phyloP scores from a whole-genome alignment of 208 protist species.

The Trypanosoma avium region DNA sequence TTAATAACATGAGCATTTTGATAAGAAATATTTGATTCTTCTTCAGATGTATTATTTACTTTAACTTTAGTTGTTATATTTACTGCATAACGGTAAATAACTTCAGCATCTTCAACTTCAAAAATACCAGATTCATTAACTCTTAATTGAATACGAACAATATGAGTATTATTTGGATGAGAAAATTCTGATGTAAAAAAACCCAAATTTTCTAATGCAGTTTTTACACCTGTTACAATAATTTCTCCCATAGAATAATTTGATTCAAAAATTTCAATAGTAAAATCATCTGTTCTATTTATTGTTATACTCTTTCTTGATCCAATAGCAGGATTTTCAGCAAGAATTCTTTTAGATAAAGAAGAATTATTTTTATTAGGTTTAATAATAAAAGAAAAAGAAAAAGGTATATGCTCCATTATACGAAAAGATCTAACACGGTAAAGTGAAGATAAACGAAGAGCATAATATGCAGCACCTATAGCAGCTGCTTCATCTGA shows the following conservation, averaged over 20 bases:
- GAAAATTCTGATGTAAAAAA: slow-evolving; percentile 38
- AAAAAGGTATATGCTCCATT: slow-evolving; percentile 52
- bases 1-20: slow-evolving; percentile 25
- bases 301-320: slow-evolving; percentile 62
- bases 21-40: slow-evolving; percentile 6
- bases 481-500: slow-evolving; percentile 90
- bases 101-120: slow-evolving; percentile 61
- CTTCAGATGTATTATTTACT: slow-evolving; percentile 14
- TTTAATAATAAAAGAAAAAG: slow-evolving; percentile 49
- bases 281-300: slow-evolving; percentile 78
- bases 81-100: slow-evolving; percentile 53
- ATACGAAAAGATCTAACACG: slow-evolving; percentile 71
- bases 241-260: slow-evolving; percentile 38
- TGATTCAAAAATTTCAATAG: slow-evolving; percentile 46
- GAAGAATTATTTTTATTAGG: slow-evolving; percentile 31
- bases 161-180: slow-evolving; percentile 80
- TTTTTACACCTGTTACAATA: slow-evolving; percentile 47
- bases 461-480: slow-evolving; percentile 85
- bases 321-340: slow-evolving; percentile 41
- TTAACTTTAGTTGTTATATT: slow-evolving; percentile 48
- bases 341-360: slow-evolving; percentile 29
- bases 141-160: slow-evolving; percentile 69
- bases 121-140: slow-evolving; percentile 74
- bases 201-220: slow-evolving; percentile 36
- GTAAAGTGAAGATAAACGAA: slow-evolving; percentile 77